Evolutionary conservation across 2,329 filamentous ascomycete genomes (phyloP).

Genomic region (Ophiocordyceps sinensis): DNA sequence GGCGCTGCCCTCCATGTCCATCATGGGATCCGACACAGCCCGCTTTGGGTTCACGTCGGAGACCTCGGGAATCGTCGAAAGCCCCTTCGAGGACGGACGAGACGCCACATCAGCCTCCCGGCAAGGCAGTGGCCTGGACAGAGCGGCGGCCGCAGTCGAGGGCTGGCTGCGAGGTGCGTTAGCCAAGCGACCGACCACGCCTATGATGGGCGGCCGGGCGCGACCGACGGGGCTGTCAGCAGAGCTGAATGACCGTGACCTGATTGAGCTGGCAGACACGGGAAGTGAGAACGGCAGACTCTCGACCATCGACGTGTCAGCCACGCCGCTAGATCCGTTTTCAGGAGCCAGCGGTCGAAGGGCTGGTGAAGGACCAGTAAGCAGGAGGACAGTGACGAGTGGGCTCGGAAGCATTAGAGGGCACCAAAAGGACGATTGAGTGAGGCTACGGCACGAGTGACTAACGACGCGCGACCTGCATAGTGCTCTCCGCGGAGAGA

Average conservation of each 20-base stretch:
- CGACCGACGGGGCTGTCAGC: constrained; percentile 13
- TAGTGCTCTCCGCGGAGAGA: too few relatives aligned
- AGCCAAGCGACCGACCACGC: constrained; percentile 42
- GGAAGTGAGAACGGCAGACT: constrained; percentile 37
- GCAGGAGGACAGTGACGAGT: neutral
- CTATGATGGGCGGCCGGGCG: constrained; percentile 24
- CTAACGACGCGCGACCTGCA: too few relatives aligned
- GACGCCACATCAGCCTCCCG: constrained; percentile 25
- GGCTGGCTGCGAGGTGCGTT: constrained; percentile 81
- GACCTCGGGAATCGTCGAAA: constrained; percentile 32
- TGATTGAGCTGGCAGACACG: constrained; percentile 58
- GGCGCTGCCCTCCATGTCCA: constrained; percentile 48
- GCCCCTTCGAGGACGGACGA: constrained; percentile 32
- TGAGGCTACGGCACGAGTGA: too few relatives aligned
- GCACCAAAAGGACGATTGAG: too few relatives aligned
- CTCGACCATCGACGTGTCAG: constrained; percentile 1
- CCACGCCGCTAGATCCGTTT: constrained; percentile 13
- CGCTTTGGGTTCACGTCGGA: constrained; percentile 36
- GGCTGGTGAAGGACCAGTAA: constrained; percentile 20
- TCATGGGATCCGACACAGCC: constrained; percentile 46
- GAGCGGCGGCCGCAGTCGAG: constrained; percentile 76
- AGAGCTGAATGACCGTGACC: constrained; percentile 34
- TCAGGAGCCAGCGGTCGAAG: constrained; percentile 18
- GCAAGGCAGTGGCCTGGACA: constrained; percentile 50
- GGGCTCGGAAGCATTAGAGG: too few relatives aligned